Evolutionary conservation across 2,329 filamentous ascomycete species (phyloP).

Genomic region (Paecilomyces sp.): DNA sequence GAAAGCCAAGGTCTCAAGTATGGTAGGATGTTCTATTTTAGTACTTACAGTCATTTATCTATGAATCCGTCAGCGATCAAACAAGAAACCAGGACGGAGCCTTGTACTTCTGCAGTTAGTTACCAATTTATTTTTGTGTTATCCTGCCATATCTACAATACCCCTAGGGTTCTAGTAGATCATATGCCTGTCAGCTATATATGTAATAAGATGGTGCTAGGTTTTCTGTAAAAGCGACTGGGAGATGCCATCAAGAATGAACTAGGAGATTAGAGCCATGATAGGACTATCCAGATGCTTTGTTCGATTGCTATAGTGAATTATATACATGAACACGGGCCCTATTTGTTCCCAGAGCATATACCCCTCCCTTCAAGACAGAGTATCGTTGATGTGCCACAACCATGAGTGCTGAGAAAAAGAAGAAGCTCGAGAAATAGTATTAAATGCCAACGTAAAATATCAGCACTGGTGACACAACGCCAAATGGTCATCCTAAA

Average conservation of each 20-base stretch:
- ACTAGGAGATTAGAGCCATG: neutral
- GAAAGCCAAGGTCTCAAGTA: neutral
- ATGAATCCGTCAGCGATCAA: neutral
- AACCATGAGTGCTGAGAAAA: neutral
- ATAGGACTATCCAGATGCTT: neutral
- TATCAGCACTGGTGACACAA: neutral
- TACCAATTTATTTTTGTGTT: neutral
- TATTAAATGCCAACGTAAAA: neutral
- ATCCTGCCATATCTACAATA: neutral
- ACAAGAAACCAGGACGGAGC: neutral
- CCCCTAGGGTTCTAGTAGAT: too few relatives aligned
- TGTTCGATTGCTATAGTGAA: neutral
- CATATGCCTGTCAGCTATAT: too few relatives aligned
- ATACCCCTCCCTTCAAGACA: neutral
- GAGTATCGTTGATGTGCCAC: neutral
- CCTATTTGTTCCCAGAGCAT: neutral
- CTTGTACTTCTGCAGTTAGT: neutral
- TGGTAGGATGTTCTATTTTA: neutral
- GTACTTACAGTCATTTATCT: neutral
- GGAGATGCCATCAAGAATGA: too few relatives aligned
- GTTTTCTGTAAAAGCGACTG: too few relatives aligned
- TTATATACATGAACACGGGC: neutral
- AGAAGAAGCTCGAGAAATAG: neutral
- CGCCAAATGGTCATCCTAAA: neutral
- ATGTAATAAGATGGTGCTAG: too few relatives aligned